Evolutionary conservation across 805 yeast species (phyloP).

Genomic region (Candida wancherniae): DNA sequence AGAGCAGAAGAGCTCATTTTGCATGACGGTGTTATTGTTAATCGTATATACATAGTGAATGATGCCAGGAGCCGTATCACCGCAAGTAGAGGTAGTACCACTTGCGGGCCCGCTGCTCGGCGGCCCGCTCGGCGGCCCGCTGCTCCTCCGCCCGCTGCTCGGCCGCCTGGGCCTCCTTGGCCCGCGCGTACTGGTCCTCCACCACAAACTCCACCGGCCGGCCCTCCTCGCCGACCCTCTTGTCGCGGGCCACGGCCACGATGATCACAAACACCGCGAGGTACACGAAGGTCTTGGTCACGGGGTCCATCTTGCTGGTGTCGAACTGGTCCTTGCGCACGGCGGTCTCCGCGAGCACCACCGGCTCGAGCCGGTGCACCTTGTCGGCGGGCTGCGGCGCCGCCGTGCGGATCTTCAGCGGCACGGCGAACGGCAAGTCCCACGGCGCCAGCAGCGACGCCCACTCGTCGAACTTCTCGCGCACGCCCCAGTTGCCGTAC

Average conservation of each 20-base stretch:
- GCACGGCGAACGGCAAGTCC: conserved; percentile 54
- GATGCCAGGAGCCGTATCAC: conserved; percentile 19
- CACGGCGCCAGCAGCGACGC: conserved; percentile 44
- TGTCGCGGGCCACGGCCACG: conserved; percentile 54
- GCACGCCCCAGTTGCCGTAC: conserved; percentile 68
- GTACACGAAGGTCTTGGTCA: conserved; percentile 50
- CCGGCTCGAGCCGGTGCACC: conserved; percentile 31
- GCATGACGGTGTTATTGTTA: too few relatives aligned
- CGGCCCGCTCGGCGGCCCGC: conserved; percentile 11
- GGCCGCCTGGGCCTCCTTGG: conserved; percentile 16
- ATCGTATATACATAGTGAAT: too few relatives aligned
- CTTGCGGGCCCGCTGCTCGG: conserved; percentile 19
- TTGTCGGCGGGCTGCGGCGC: conserved; percentile 23
- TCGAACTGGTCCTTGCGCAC: conserved; percentile 44
- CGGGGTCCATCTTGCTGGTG: conserved; percentile 50
- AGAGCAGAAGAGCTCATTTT: too few relatives aligned
- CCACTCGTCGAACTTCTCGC: conserved; percentile 52
- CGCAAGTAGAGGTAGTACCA: conserved; percentile 54
- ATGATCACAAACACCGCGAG: conserved; percentile 43
- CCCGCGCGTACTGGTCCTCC: conserved; percentile 32
- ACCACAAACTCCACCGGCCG: conserved; percentile 37
- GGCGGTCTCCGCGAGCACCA: conserved; percentile 40
- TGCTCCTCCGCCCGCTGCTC: conserved; percentile 15
- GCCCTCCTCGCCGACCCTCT: conserved; percentile 42
- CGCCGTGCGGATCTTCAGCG: conserved; percentile 27